Conservation (phyloP, 352 stramenopile species). For the Phytophthora pisi region DNA sequence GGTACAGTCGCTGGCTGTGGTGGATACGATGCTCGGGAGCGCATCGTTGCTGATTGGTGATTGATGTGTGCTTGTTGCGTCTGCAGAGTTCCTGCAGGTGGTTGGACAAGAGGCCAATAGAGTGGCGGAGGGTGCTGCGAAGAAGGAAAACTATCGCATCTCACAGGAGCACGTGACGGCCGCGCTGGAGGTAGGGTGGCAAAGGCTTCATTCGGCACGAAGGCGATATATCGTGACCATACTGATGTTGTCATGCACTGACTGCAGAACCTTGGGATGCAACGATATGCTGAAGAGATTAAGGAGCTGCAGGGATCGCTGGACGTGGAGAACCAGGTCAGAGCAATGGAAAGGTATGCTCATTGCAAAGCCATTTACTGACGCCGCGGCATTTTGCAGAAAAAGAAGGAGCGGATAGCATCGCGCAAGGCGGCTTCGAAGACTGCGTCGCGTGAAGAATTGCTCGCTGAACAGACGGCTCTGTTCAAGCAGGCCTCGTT, state of each 20-base stretch:
- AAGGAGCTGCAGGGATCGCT: slow-evolving; percentile 37
- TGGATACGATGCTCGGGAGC: neutral
- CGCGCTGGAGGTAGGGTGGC: slow-evolving; percentile 50
- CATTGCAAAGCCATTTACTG: neutral
- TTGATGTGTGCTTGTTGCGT: neutral
- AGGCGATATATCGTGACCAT: neutral
- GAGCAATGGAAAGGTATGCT: neutral
- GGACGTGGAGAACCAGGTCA: slow-evolving; percentile 38
- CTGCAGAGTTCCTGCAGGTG: slow-evolving; percentile 55
- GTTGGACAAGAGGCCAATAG: slow-evolving; percentile 58
- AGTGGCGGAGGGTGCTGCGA: slow-evolving; percentile 50
- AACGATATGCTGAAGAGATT: slow-evolving; percentile 39
- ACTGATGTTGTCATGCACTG: neutral
- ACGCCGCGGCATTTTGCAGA: slow-evolving; percentile 20
- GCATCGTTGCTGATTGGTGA: slow-evolving; percentile 2
- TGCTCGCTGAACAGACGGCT: slow-evolving; percentile 73
- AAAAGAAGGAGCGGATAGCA: slow-evolving; percentile 51
- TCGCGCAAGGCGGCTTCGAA: slow-evolving; percentile 44
- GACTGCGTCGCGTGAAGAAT: slow-evolving; percentile 49
- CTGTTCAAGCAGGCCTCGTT: slow-evolving; percentile 73
- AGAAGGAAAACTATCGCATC: slow-evolving; percentile 78
- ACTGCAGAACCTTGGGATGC: slow-evolving; percentile 45
- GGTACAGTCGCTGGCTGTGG: slow-evolving; percentile 28
- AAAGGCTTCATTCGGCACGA: neutral
- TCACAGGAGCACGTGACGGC: slow-evolving; percentile 57